Evolutionary conservation across 2,329 filamentous ascomycete species (phyloP).

Genomic region (Emericellopsis atlantica): DNA sequence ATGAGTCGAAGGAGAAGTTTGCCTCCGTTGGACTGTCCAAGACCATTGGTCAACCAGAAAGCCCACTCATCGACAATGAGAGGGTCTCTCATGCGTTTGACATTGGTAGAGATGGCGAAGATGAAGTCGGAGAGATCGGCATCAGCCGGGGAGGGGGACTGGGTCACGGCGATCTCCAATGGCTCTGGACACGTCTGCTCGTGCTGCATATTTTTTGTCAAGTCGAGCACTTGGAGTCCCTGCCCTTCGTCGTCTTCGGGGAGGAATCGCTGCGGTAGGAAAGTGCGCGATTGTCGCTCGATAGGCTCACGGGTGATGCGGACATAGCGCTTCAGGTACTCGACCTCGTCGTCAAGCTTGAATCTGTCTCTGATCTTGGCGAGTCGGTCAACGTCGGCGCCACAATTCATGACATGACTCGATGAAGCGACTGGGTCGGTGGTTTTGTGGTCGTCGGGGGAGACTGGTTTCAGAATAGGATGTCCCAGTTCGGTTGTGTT

Average conservation of each 20-base stretch:
- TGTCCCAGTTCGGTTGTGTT: not conserved
- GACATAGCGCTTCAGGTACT: slow-evolving; percentile 34
- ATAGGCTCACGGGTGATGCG: slow-evolving; percentile 29
- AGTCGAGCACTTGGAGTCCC: slow-evolving; percentile 17
- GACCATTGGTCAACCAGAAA: slow-evolving; percentile 45
- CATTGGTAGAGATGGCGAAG: slow-evolving; percentile 46
- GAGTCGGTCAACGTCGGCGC: slow-evolving; percentile 25
- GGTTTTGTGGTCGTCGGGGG: no score
- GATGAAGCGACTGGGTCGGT: not conserved
- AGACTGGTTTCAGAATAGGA: no score
- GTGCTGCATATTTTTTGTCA: slow-evolving; percentile 13
- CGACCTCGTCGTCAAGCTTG: slow-evolving; percentile 27
- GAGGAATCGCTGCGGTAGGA: slow-evolving; percentile 17
- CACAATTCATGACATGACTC: slow-evolving; percentile 26
- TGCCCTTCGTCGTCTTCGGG: slow-evolving; percentile 20
- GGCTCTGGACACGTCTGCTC: slow-evolving; percentile 15
- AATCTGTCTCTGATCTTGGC: slow-evolving; percentile 24
- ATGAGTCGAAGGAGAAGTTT: slow-evolving; percentile 40
- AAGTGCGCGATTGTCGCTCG: slow-evolving; percentile 21
- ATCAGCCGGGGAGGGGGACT: slow-evolving; percentile 22
- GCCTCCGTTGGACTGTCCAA: slow-evolving; percentile 40
- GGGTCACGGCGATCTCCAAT: slow-evolving; percentile 26
- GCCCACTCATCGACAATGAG: slow-evolving; percentile 44
- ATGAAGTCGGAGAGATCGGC: slow-evolving; percentile 32
- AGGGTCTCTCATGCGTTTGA: slow-evolving; percentile 36